A percentile compares a stretch with the other conserved stretches of the same genome.
Conservation (phyloP, 257 asterid genomes). For the Solanum bulbocastanum region DNA sequence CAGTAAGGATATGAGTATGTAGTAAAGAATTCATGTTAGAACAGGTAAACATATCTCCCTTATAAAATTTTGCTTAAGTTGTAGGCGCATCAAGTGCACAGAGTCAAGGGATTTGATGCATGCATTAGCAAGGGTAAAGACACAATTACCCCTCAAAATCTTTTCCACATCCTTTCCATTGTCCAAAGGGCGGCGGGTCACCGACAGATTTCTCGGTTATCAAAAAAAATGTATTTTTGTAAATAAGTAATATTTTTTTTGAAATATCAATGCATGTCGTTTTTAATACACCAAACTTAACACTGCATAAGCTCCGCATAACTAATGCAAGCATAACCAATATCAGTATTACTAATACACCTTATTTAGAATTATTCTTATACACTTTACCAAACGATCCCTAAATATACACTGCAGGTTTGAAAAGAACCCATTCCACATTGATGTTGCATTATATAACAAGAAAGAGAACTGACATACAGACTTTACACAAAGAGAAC, state of each 20-base stretch:
- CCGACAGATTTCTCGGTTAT: neutral
- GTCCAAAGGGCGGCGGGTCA: neutral
- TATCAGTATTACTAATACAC: neutral
- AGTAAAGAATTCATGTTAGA: neutral
- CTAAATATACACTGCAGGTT: neutral
- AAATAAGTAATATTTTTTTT: too few relatives aligned
- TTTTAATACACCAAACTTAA: too few relatives aligned
- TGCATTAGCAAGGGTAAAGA: neutral
- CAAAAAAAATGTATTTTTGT: too few relatives aligned
- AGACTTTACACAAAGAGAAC: neutral
- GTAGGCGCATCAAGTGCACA: neutral
- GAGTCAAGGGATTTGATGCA: neutral
- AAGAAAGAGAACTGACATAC: neutral
- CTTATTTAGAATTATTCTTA: neutral
- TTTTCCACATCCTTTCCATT: neutral
- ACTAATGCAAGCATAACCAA: neutral
- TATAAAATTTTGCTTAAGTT: neutral
- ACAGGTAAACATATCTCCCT: neutral
- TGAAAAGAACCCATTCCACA: neutral
- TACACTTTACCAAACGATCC: neutral
- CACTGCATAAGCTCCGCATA: neutral
- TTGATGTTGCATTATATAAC: neutral
- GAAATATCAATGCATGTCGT: neutral
- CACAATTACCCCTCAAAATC: neutral
- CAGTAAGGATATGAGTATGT: neutral